Evolutionary conservation across 257 asterid genomes (phyloP), one percentile per base, ranked within the genome.

Genomic region (Fraxinus americana): DNA sequence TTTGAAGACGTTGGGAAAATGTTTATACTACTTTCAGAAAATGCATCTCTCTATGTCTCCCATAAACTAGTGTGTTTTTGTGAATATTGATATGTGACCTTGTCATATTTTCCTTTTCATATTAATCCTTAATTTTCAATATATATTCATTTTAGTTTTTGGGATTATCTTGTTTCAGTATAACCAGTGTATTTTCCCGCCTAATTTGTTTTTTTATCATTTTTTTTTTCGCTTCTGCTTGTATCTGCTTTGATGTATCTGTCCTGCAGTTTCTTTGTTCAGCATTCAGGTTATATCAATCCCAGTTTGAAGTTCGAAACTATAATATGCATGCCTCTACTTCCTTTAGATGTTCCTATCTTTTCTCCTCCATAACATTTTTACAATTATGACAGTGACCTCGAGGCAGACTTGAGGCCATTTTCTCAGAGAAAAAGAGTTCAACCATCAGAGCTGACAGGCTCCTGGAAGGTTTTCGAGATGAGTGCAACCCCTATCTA

Each of bases 381-480:
- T 34, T 36, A 14, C 27, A 6, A 72, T 72, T 16, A 71, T 68
- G 75, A 70, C 89, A 93, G 99, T 79, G 97, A 89, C 74, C 7
- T 76, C 77, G 97, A 88, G 83, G 67, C 86, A 80, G 98, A 93
- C 57, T 16, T 91, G 92, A 88, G 83, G 86, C 97, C 94, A 45
- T 93, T 93, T 77, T 96, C 98, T 66, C 98, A 90, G 83, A 90
- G 98, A 87, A 87, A 88, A 83, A 85, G 98, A 85, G 92, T 92
- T 79, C 97, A 96, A 71, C 98, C 98, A 70, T 87, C 89, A 25
- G 97, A 93, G 71, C 88, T 96, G 79, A 81, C 90, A 11, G 99
- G 99, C 45, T 92, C 97, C 14, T 96, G 98, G 97, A 96, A 96
- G 84, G 99, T 93, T 59, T 93, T 96, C 81, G 99, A 96, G 88